Percentiles rank a stretch among this genome's conserved stretches.
Conservation (phyloP, 768 basidiomycete genomes). For the Tylopilus rubrobrunneus region DNA sequence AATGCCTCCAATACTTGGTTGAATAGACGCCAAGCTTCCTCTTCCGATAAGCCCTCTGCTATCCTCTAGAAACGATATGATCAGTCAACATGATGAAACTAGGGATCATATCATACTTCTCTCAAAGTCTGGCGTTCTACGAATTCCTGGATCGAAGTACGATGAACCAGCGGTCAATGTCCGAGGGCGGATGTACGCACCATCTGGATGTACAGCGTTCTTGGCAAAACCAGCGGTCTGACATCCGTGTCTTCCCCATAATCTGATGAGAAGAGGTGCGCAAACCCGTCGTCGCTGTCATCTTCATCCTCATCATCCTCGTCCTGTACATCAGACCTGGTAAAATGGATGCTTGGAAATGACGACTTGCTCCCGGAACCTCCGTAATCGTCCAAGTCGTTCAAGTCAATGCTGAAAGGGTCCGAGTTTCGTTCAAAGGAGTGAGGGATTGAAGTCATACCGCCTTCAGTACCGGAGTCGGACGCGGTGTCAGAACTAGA, state of each 20-base stretch:
- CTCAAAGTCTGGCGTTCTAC: constrained; percentile 87
- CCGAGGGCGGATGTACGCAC: constrained; percentile 33
- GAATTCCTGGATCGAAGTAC: constrained; percentile 56
- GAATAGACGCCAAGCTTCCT: constrained; percentile 87
- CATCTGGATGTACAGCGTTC: constrained; percentile 95
- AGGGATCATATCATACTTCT: constrained; percentile 47
- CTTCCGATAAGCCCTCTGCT: constrained; percentile 75
- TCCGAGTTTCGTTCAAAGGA: constrained; percentile 44
- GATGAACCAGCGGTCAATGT: neutral
- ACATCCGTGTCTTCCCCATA: constrained; percentile 30
- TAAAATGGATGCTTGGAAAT: constrained; percentile 88
- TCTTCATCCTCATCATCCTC: constrained; percentile 42
- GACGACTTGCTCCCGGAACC: constrained; percentile 49
- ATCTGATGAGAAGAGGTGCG: constrained; percentile 34
- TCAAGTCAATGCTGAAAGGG: constrained; percentile 63
- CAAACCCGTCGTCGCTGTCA: constrained; percentile 39
- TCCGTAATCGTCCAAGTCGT: constrained; percentile 57
- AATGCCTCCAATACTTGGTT: constrained; percentile 88
- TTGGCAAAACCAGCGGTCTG: constrained; percentile 29
- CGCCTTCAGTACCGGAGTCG: constrained; percentile 40
- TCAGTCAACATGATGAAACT: neutral
- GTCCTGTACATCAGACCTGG: constrained; percentile 39
- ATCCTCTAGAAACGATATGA: constrained; percentile 46
- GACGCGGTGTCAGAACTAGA: constrained; percentile 42
- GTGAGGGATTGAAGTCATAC: constrained; percentile 54